Percentiles rank a stretch among this genome's conserved stretches.
phyloP scores from a whole-genome alignment of 345 rosid species.

The Bruguiera parviflora region DNA sequence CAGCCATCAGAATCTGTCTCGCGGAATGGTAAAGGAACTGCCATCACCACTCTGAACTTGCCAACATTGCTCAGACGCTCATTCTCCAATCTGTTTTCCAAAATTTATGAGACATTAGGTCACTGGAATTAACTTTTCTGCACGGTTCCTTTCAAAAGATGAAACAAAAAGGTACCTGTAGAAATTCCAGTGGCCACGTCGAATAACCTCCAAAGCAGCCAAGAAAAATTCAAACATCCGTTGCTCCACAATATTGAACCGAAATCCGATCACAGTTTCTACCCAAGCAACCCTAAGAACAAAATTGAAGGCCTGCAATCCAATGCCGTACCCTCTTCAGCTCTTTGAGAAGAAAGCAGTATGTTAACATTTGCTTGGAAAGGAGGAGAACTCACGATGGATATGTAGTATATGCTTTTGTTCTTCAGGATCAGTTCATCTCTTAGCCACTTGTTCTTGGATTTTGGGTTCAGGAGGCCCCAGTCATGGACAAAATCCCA shows the following conservation, averaged over 20 bases:
- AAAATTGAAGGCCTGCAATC: conserved; percentile 61
- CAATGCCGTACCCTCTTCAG: conserved; percentile 9
- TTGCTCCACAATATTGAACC: conserved; percentile 42
- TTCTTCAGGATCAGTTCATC: conserved; percentile 73
- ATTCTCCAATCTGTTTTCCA: conserved; percentile 67
- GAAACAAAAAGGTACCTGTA: conserved; percentile 50
- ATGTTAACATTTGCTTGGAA: not conserved
- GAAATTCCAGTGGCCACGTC: conserved; percentile 97
- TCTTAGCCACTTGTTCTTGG: conserved; percentile 77
- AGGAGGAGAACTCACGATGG: conserved; percentile 56
- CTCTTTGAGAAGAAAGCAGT: not conserved
- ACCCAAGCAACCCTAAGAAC: conserved; percentile 84
- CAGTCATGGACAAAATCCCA: conserved; percentile 98
- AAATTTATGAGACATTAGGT: too few species aligned
- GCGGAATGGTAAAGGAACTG: conserved; percentile 82
- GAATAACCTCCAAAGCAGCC: conserved; percentile 84
- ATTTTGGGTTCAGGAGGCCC: conserved; percentile 75
- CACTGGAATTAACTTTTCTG: too few species aligned
- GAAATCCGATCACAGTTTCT: conserved; percentile 65
- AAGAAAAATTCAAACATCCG: conserved; percentile 71
- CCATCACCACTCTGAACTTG: conserved; percentile 80
- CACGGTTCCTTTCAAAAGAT: too few species aligned
- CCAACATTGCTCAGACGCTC: conserved; percentile 89
- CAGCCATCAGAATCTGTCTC: conserved; percentile 63
- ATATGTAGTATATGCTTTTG: conserved; percentile 62